Conservation (phyloP, 352 stramenopile genomes). For the Phytophthora meadii region DNA sequence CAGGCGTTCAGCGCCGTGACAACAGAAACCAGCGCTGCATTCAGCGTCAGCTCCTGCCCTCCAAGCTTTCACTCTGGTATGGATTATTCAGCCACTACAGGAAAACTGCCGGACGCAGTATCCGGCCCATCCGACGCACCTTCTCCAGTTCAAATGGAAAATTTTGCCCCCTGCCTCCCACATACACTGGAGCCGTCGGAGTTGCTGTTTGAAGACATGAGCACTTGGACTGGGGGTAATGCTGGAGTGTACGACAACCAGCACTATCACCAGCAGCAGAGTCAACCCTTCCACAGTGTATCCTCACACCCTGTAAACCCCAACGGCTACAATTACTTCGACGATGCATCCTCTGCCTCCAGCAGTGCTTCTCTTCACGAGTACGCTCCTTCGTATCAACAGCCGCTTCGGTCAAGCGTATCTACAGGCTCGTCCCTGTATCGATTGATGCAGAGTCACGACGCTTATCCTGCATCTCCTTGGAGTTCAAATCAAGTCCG, state of each 20-base stretch:
- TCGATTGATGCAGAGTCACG: slow-evolving; percentile 25
- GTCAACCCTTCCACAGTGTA: slow-evolving; percentile 29
- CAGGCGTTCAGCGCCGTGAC: slow-evolving; percentile 15
- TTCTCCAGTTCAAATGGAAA: slow-evolving; percentile 53
- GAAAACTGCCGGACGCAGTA: slow-evolving; percentile 15
- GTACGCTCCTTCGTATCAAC: slow-evolving; percentile 27
- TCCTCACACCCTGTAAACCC: slow-evolving; percentile 8
- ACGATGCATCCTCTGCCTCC: slow-evolving; percentile 3
- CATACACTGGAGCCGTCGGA: slow-evolving; percentile 40
- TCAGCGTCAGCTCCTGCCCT: slow-evolving; percentile 19
- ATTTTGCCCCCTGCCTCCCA: slow-evolving; percentile 43
- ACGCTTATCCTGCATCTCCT: slow-evolving; percentile 2
- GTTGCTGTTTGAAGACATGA: slow-evolving; percentile 53
- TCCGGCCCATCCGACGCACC: slow-evolving; percentile 25
- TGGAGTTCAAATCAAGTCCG: slow-evolving; percentile 26
- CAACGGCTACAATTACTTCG: slow-evolving; percentile 27
- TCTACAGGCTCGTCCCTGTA: slow-evolving; percentile 21
- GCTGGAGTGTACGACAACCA: slow-evolving; percentile 29
- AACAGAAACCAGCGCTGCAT: slow-evolving; percentile 15
- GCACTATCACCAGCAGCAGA: slow-evolving; percentile 30
- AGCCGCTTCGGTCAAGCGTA: slow-evolving; percentile 10
- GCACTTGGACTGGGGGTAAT: slow-evolving; percentile 23
- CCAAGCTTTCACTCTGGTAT: slow-evolving; percentile 22
- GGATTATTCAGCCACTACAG: slow-evolving; percentile 15
- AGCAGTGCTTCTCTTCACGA: slow-evolving; percentile 19